Evolutionary conservation across 352 stramenopile genomes (phyloP).

Genomic region (Globisporangium middletonii): DNA sequence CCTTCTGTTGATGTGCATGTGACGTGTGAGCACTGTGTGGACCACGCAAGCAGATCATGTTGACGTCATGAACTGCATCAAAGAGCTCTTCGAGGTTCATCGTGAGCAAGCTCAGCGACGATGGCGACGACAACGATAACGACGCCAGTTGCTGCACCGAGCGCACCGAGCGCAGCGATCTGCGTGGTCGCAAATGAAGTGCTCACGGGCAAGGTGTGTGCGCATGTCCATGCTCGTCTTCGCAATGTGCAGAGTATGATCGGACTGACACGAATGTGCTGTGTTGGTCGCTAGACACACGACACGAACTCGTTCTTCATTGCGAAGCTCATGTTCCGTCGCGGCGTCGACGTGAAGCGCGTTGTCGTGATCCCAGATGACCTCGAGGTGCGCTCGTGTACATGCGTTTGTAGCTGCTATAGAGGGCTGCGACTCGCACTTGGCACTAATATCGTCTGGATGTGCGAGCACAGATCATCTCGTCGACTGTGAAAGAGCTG

Average conservation of each 20-base stretch:
- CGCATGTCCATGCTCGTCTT: neutral
- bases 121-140: no score
- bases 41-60: no score
- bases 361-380: slow-evolving; percentile 78
- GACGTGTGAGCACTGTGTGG: no score
- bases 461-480: slow-evolving; percentile 36
- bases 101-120: no score
- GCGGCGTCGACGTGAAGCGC: slow-evolving; percentile 71
- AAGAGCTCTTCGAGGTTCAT: no score
- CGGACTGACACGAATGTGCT: neutral
- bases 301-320: slow-evolving; percentile 86
- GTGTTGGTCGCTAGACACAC: slow-evolving; percentile 37
- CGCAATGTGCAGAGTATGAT: no score
- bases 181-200: slow-evolving; percentile 86
- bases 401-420: no score
- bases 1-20: no score
- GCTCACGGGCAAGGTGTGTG: slow-evolving; percentile 66
- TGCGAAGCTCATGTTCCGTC: slow-evolving; percentile 72
- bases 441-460: no score
- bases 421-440: no score
- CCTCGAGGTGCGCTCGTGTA: slow-evolving; percentile 32
- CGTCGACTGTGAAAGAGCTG: slow-evolving; percentile 64
- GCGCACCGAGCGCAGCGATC: slow-evolving; percentile 49
- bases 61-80: no score
- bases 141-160: neutral